These are phyloP conservation scores for Candida sp. DNA, from an alignment of 1,139 yeast species.

Conservation along the genomic window DNA sequence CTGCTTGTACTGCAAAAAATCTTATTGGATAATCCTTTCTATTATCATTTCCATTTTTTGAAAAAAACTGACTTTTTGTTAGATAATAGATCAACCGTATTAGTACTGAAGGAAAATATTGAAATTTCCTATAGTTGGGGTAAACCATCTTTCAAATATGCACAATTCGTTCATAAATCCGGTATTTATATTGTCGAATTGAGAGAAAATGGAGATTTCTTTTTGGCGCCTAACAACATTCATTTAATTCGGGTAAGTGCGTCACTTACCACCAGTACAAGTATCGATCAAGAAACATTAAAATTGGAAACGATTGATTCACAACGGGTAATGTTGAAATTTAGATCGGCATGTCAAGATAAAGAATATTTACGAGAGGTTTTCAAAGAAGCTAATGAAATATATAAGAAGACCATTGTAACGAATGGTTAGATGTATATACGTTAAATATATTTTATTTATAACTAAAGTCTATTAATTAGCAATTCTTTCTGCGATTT, in stretches of 20 bases:
- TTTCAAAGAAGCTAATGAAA: conserved; percentile 56
- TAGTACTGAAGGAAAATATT: conserved; percentile 49
- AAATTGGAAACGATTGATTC: conserved; percentile 50
- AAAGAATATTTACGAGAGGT: conserved; percentile 42
- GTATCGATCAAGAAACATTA: conserved; percentile 24
- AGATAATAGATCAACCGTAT: conserved; percentile 76
- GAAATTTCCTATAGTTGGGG: conserved; percentile 90
- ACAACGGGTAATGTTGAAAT: conserved; percentile 68
- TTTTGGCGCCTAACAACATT: conserved; percentile 77
- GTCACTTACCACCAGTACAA: conserved; percentile 14
- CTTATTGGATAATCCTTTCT: conserved; percentile 44
- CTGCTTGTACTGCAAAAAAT: conserved; percentile 49
- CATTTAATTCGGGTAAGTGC: conserved; percentile 64
- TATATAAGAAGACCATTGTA: conserved; percentile 35
- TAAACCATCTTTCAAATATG: conserved; percentile 71
- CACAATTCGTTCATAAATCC: conserved; percentile 85
- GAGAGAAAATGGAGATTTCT: conserved; percentile 74
- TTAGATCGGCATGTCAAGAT: conserved; percentile 61
- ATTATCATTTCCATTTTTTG: conserved; percentile 62
- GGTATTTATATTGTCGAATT: conserved; percentile 92
- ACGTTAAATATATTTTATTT: conserved; percentile 1
- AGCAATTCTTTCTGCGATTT: conserved; percentile 82
- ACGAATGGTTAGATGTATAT: not conserved
- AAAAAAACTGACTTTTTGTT: conserved; percentile 70
- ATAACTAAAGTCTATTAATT: conserved; percentile 13